Evolutionary conservation across 2,329 filamentous ascomycete genomes (phyloP).

Genomic region (Claviceps quebecensis): DNA sequence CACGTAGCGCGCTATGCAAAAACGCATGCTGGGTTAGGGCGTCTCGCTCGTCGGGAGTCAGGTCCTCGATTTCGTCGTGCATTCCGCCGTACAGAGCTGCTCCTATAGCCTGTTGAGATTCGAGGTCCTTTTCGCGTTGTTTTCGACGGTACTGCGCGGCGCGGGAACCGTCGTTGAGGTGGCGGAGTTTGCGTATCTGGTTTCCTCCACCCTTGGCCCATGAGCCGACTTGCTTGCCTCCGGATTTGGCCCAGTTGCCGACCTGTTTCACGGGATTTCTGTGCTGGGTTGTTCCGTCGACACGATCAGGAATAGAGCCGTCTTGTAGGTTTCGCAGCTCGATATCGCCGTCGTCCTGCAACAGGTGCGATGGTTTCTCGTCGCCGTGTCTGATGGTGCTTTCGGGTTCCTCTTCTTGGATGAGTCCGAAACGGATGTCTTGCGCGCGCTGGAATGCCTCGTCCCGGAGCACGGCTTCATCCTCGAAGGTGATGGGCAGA

Average conservation of each 20-base stretch:
- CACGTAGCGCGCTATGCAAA: conserved; percentile 74
- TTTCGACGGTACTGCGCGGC: conserved; percentile 34
- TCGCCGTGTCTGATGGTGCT: conserved; percentile 12
- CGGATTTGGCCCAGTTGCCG: conserved; percentile 29
- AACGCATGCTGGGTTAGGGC: conserved; percentile 76
- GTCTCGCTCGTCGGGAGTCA: conserved; percentile 82
- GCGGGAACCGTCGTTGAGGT: conserved; percentile 16
- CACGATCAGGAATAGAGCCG: conserved; percentile 7
- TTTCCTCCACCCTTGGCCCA: conserved; percentile 31
- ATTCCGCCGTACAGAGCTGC: conserved; percentile 76
- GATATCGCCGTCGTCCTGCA: conserved; percentile 24
- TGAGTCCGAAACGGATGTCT: conserved; percentile 50
- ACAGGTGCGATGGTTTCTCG: conserved; percentile 11
- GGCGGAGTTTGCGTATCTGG: conserved; percentile 31
- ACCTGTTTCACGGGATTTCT: conserved; percentile 34
- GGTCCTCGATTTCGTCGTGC: conserved; percentile 86
- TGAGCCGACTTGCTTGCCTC: conserved; percentile 16
- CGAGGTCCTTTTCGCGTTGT: conserved; percentile 46
- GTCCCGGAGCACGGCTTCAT: conserved; percentile 84
- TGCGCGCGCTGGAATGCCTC: conserved; percentile 75
- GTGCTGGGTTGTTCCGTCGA: conserved; percentile 12
- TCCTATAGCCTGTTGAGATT: conserved; percentile 59
- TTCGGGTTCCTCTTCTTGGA: conserved; percentile 31
- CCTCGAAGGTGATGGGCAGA: conserved; percentile 86
- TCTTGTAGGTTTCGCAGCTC: conserved; percentile 26